Base-by-base conservation (phyloP, 495 filamentous ascomycete species). In the Trichocladium uniseriatum region DNA sequence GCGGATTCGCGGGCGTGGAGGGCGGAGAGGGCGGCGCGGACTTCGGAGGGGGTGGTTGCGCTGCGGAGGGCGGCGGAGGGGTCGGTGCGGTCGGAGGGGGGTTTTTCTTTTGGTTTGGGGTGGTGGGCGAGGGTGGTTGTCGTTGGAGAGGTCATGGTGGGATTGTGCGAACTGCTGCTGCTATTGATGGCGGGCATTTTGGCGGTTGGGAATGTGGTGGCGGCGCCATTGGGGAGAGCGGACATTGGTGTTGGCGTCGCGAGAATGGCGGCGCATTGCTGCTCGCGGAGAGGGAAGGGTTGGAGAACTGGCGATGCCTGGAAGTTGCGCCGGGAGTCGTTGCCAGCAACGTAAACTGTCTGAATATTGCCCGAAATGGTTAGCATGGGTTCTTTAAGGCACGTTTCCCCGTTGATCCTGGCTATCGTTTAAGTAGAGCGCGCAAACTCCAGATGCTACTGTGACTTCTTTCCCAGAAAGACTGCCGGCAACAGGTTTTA, bases 1-100 rank as follows among this genome's bases (percentile, higher is more conserved):
- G 77, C 62, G 37, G 81, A 72, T 69, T 97, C 90, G 54, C 84
- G 87, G 28, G 75, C 71, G 56, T 83, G 81, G 24, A 98, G 79
- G 57, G 79, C 72, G 38, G 79, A 74, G 47, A 98, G 75, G 21
- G 84, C 79, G 48, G 82, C 76, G 53, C 81, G 82, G 61, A 98
- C 83, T 53, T 94, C 87, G 54, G 82, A 74, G 49, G 89, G 69
- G 56, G 83, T 83, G 47, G 76, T 80, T 58, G 84, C 84, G 66
- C 78, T 74, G 69, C 77, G 80, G 57, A 92, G 77, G 58, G 61
- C 56, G 46, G 68, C 51, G 49, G 52, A 51, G n/a, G 69, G 54
- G 35, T 54, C 47, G 47, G 38, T 38, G 18, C 37, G 28, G 53
- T 43, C 38, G 43, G 32, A 18, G 34, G 27, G 24, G 24, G 37